These are phyloP conservation scores for Xylariaceae sp. DNA, from an alignment of 2,329 filamentous ascomycete genomes.

Conservation along the genomic window DNA sequence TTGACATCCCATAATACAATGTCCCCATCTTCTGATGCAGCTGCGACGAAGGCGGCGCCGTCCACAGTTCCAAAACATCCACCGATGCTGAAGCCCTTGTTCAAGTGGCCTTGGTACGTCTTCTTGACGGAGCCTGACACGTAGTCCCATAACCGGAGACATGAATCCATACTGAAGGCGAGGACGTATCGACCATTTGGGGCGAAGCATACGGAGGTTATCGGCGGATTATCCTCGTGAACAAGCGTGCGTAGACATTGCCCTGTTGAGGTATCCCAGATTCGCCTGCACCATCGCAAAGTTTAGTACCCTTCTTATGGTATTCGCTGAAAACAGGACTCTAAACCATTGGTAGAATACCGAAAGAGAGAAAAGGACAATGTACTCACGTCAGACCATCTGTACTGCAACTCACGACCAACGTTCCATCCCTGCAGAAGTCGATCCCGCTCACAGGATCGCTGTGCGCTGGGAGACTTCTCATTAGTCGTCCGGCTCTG, in stretches of 20 bases:
- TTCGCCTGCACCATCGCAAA: slow-evolving; percentile 48
- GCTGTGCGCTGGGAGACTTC: slow-evolving; percentile 86
- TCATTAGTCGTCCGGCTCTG: slow-evolving; percentile 79
- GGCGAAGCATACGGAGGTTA: slow-evolving; percentile 84
- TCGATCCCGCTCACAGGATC: slow-evolving; percentile 93
- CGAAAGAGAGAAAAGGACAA: slow-evolving; percentile 1
- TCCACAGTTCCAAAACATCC: slow-evolving; percentile 73
- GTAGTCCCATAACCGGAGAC: slow-evolving; percentile 92
- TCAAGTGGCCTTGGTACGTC: slow-evolving; percentile 91
- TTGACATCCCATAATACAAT: slow-evolving; percentile 88
- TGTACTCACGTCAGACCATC: slow-evolving; percentile 79
- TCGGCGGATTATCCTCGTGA: slow-evolving; percentile 90
- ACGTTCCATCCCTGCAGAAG: slow-evolving; percentile 85
- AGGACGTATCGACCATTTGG: slow-evolving; percentile 93
- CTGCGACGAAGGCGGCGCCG: slow-evolving; percentile 60
- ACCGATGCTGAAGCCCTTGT: slow-evolving; percentile 77
- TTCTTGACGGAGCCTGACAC: slow-evolving; percentile 88
- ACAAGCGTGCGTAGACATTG: slow-evolving; percentile 94
- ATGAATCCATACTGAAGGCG: slow-evolving; percentile 86
- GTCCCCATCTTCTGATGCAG: slow-evolving; percentile 82
- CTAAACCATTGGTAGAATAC: background rate
- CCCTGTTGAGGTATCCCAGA: slow-evolving; percentile 94
- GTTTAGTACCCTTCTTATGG: no score
- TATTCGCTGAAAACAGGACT: background rate
- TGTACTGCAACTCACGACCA: slow-evolving; percentile 86